These are phyloP conservation scores for Rhododendron williamsianum DNA, from an alignment of 148 eudicot genomes.

Conservation along the genomic window DNA sequence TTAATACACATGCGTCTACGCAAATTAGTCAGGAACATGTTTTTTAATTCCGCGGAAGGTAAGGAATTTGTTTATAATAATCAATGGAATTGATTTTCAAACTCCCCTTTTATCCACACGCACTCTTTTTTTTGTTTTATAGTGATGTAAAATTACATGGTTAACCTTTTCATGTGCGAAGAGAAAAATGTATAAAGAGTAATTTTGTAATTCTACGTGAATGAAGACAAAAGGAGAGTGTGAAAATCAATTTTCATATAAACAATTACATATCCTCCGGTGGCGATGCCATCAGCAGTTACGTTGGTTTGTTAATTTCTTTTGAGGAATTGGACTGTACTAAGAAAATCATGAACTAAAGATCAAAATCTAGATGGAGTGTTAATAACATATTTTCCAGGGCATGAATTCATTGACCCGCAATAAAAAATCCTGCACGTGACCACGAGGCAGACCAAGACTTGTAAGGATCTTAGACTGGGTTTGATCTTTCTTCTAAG, in stretches of 20 bases:
- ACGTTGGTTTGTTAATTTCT: not conserved
- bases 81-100: no score
- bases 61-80: not conserved
- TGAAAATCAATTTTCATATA: not conserved
- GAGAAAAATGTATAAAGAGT: no score
- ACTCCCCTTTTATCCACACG: no score
- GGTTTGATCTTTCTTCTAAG: slow-evolving; percentile 11
- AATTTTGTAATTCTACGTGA: no score
- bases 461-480: not conserved
- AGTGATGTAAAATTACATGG: no score
- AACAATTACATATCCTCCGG: not conserved
- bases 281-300: not conserved
- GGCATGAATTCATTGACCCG: not conserved
- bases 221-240: no score
- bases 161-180: no score
- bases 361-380: not conserved
- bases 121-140: no score
- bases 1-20: no score
- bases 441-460: slow-evolving; percentile 3
- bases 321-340: not conserved
- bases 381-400: not conserved
- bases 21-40: no score
- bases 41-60: not conserved
- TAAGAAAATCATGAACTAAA: no score
- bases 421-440: not conserved